phyloP scores from a whole-genome alignment of 2,329 filamentous ascomycete species.

The Penicillium vulpinum region DNA sequence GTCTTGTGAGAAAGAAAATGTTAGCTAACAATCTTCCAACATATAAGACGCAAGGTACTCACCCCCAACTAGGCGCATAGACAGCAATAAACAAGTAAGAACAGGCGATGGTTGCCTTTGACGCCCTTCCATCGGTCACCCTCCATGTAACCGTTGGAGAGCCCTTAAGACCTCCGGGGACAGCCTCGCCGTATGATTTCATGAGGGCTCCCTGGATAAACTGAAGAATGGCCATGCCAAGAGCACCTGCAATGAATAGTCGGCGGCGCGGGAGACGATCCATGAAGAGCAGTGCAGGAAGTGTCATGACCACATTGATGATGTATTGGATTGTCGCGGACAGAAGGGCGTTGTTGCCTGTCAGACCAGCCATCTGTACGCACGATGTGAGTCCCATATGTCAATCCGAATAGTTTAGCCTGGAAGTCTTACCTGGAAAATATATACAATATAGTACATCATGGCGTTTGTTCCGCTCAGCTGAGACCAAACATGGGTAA shows the following conservation, averaged over 20 bases:
- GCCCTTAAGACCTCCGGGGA: slow-evolving; percentile 25
- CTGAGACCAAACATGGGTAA: slow-evolving; percentile 61
- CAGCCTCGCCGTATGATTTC: slow-evolving; percentile 28
- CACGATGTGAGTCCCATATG: neutral
- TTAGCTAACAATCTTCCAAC: neutral
- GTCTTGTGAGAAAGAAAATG: slow-evolving; percentile 1
- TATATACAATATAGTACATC: slow-evolving; percentile 44
- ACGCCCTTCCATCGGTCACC: slow-evolving; percentile 25
- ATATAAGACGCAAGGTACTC: slow-evolving; percentile 30
- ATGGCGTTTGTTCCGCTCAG: slow-evolving; percentile 62
- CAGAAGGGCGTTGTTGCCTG: slow-evolving; percentile 58
- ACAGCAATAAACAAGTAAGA: slow-evolving; percentile 68
- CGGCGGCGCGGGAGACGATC: slow-evolving; percentile 61
- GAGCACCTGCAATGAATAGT: slow-evolving; percentile 57
- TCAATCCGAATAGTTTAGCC: neutral
- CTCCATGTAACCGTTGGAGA: slow-evolving; percentile 16
- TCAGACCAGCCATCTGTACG: slow-evolving; percentile 54
- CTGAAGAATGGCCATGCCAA: slow-evolving; percentile 55
- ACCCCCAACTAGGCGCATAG: slow-evolving; percentile 62
- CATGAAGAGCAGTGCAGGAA: slow-evolving; percentile 61
- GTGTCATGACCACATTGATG: slow-evolving; percentile 62
- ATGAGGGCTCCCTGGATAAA: slow-evolving; percentile 36
- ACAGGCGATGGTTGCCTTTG: slow-evolving; percentile 63
- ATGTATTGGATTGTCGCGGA: slow-evolving; percentile 64
- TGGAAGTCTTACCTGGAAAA: slow-evolving; percentile 29